Percentiles rank a stretch among this genome's conserved stretches.
Conservation (phyloP, 495 filamentous ascomycete genomes). For the Talaromyces adpressus region DNA sequence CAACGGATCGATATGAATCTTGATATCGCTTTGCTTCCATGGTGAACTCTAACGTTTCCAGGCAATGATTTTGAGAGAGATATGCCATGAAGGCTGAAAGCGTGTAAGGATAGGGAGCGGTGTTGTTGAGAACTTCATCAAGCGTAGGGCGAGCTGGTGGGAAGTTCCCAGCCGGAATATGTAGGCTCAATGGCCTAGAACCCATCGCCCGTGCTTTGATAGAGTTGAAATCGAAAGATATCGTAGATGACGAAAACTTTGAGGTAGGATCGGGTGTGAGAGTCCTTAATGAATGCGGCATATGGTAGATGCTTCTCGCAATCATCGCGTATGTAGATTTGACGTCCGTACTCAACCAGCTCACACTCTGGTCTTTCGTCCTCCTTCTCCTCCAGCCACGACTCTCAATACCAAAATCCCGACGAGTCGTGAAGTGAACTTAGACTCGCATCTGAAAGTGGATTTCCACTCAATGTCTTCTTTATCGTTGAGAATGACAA, state of each 20-base stretch:
- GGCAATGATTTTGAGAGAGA: constrained; percentile 93
- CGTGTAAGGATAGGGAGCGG: constrained; percentile 84
- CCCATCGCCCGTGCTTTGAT: constrained; percentile 51
- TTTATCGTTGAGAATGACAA: not conserved
- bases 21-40: constrained; percentile 90
- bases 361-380: not conserved
- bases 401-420: not conserved
- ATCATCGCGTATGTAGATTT: constrained; percentile 12
- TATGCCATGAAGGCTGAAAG: constrained; percentile 94
- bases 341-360: not conserved
- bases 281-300: constrained; percentile 9
- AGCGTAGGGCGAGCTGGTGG: constrained; percentile 74
- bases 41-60: constrained; percentile 96
- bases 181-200: constrained; percentile 56
- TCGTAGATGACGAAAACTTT: constrained; percentile 26
- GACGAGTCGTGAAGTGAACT: not conserved
- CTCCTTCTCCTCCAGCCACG: not conserved
- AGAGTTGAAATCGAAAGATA: constrained; percentile 49
- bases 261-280: constrained; percentile 39
- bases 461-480: not conserved
- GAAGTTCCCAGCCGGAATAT: constrained; percentile 55
- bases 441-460: not conserved
- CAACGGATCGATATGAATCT: constrained; percentile 58
- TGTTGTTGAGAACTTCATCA: constrained; percentile 80
- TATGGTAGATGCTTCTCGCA: constrained; percentile 18